Conservation (phyloP, 345 rosid genomes). For the Arabidopsis suecica region DNA sequence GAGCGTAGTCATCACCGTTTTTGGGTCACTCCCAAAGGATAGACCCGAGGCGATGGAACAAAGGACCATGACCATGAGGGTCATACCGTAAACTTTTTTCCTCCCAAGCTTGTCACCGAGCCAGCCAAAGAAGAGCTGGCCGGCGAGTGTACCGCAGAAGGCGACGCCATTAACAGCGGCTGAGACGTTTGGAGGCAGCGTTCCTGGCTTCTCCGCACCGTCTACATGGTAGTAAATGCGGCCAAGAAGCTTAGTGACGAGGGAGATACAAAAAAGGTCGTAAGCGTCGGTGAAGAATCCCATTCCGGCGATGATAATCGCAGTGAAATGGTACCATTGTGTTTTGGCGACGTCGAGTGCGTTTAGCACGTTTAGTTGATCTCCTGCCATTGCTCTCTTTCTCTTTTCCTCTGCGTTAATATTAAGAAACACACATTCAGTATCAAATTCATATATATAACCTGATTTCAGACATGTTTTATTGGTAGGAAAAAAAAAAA, state of each 20-base stretch:
- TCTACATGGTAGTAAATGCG: slow-evolving; percentile 74
- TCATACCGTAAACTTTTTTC: slow-evolving; percentile 77
- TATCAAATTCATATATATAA: background rate
- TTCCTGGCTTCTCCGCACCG: slow-evolving; percentile 64
- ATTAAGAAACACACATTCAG: slow-evolving; percentile 17
- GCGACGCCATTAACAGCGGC: slow-evolving; percentile 85
- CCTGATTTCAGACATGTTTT: background rate
- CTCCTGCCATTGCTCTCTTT: slow-evolving; percentile 53
- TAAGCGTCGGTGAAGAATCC: slow-evolving; percentile 89
- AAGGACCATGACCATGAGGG: slow-evolving; percentile 75
- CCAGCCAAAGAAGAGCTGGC: slow-evolving; percentile 88
- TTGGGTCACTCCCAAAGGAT: slow-evolving; percentile 57
- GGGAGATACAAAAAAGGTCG: slow-evolving; percentile 83
- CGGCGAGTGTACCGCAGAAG: slow-evolving; percentile 67
- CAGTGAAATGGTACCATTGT: slow-evolving; percentile 84
- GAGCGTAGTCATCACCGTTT: slow-evolving; percentile 63
- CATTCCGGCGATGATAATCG: slow-evolving; percentile 82
- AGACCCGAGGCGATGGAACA: slow-evolving; percentile 72
- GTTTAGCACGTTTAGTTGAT: slow-evolving; percentile 63
- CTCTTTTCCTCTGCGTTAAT: slow-evolving; percentile 23
- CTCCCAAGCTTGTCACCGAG: slow-evolving; percentile 81
- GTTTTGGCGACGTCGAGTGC: slow-evolving; percentile 80
- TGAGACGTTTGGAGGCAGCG: slow-evolving; percentile 72
- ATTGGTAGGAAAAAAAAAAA: background rate
- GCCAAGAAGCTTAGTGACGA: slow-evolving; percentile 79